phyloP scores from a whole-genome alignment of 108 stramenopile species.

The Cyclotella cryptica region DNA sequence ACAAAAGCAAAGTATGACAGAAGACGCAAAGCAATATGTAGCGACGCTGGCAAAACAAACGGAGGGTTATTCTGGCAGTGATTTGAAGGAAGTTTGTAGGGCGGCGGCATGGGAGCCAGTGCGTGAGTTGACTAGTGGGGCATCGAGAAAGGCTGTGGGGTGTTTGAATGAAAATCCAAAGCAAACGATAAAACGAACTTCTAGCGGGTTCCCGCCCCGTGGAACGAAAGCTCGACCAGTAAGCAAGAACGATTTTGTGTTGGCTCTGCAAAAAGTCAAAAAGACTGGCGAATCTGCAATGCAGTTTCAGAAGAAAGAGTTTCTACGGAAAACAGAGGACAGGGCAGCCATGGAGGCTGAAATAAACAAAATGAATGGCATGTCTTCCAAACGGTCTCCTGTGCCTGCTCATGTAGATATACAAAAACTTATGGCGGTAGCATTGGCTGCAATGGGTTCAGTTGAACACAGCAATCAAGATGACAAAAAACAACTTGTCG shows the following conservation, averaged over 20 bases:
- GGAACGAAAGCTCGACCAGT: constrained; percentile 71
- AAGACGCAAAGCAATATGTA: constrained; percentile 56
- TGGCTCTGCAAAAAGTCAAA: constrained; percentile 78
- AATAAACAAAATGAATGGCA: constrained; percentile 23
- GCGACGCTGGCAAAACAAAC: constrained; percentile 71
- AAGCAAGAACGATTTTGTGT: constrained; percentile 59
- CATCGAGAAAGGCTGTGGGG: constrained; percentile 67
- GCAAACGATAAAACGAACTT: constrained; percentile 19
- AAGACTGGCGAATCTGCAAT: constrained; percentile 80
- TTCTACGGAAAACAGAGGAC: constrained; percentile 43
- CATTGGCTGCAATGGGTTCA: constrained; percentile 28
- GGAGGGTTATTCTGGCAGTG: constrained; percentile 92
- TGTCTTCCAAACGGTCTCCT: background rate
- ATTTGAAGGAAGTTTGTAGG: constrained; percentile 95
- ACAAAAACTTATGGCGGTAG: constrained; percentile 40
- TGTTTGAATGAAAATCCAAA: background rate
- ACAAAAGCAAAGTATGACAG: constrained; percentile 62
- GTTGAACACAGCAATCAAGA: constrained; percentile 5
- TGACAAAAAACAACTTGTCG: background rate
- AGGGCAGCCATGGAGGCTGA: constrained; percentile 33
- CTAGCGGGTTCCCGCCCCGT: constrained; percentile 50
- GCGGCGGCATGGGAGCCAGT: constrained; percentile 91
- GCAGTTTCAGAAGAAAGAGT: constrained; percentile 53
- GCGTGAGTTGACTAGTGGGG: constrained; percentile 79
- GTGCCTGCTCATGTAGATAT: constrained; percentile 22